Evolutionary conservation across 352 stramenopile genomes (phyloP).

Genomic region (Phytophthora hybrid): DNA sequence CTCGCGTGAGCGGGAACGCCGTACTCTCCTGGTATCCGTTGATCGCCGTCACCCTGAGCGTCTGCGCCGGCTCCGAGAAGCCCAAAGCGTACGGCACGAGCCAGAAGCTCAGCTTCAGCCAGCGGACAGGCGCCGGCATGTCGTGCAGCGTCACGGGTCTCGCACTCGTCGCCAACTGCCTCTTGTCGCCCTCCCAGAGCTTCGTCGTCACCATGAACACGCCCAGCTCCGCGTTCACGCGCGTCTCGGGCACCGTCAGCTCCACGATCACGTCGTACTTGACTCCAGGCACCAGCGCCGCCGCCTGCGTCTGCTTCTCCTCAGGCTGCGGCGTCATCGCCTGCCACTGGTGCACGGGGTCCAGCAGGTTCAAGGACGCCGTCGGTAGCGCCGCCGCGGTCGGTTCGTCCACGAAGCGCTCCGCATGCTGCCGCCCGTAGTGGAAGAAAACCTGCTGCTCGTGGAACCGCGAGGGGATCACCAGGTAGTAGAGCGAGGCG

Average conservation of each 20-base stretch:
- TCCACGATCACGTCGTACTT: conserved; percentile 87
- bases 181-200: conserved; percentile 38
- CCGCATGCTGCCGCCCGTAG: conserved; percentile 65
- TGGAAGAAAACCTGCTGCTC: conserved; percentile 83
- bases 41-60: conserved; percentile 59
- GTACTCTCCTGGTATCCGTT: conserved; percentile 76
- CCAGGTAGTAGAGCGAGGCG: conserved; percentile 72
- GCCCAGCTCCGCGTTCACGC: conserved; percentile 68
- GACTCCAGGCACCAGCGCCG: conserved; percentile 65
- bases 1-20: conserved; percentile 56
- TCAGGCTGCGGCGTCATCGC: conserved; percentile 41
- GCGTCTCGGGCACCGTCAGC: conserved; percentile 71
- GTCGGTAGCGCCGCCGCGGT: conserved; percentile 43
- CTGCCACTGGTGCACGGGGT: conserved; percentile 69
- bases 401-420: conserved; percentile 26
- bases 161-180: conserved; percentile 54
- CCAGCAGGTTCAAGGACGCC: conserved; percentile 63
- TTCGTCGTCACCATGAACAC: conserved; percentile 82
- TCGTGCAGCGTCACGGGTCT: conserved; percentile 71
- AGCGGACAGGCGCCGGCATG: conserved; percentile 66
- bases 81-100: conserved; percentile 64
- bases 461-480: conserved; percentile 82
- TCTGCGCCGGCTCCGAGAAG: conserved; percentile 66
- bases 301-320: conserved; percentile 10
- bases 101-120: conserved; percentile 54